Conservation (phyloP, 371 early-diverging fungal species). For the Rhizopus delemar region DNA sequence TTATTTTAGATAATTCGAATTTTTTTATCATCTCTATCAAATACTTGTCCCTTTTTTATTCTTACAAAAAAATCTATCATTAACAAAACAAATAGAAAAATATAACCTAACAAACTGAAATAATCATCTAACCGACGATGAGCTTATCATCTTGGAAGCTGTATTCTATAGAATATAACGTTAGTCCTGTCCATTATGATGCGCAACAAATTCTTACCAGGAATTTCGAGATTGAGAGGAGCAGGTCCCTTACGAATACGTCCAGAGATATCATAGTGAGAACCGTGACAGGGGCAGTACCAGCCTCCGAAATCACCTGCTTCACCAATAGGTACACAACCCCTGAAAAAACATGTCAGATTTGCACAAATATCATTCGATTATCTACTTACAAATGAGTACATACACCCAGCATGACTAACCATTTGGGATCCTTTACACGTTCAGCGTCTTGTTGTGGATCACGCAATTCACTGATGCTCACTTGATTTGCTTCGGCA, state of each 20-base stretch:
- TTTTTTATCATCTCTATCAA: too few relatives aligned
- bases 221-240: conserved; percentile 95
- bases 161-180: conserved; percentile 29
- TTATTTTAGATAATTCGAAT: too few relatives aligned
- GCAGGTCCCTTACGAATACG: conserved; percentile 98
- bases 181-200: not conserved
- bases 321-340: conserved; percentile 97
- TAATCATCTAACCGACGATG: conserved; percentile 41
- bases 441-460: conserved; percentile 90
- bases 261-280: conserved; percentile 91
- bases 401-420: conserved; percentile 96
- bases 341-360: conserved; percentile 37
- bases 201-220: conserved; percentile 42
- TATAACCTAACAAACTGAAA: too few relatives aligned
- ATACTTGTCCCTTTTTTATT: too few relatives aligned
- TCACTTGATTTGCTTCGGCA: conserved; percentile 82
- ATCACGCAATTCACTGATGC: conserved; percentile 79
- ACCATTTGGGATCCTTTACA: conserved; percentile 90
- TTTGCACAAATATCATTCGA: too few relatives aligned
- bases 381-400: conserved; percentile 75
- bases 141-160: conserved; percentile 44
- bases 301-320: conserved; percentile 96
- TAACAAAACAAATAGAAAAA: too few relatives aligned
- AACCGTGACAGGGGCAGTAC: conserved; percentile 99
- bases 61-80: too few relatives aligned